Evolutionary conservation across 768 basidiomycete genomes (phyloP).

Genomic region (Kwoniella heveanensis): DNA sequence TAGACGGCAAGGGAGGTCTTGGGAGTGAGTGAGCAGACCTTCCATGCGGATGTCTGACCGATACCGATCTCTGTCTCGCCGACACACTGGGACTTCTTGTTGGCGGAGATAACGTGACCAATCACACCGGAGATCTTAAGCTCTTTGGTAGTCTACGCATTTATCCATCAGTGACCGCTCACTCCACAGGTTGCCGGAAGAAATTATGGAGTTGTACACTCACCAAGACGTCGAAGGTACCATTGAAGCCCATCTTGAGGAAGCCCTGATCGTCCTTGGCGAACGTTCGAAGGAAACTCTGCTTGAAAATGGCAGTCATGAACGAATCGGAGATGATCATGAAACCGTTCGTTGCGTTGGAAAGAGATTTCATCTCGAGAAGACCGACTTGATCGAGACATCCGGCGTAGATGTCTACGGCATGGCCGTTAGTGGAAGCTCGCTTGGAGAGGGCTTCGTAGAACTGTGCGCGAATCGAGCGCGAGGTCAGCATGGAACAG

Average conservation of each 20-base stretch:
- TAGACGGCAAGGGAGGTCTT: constrained; percentile 88
- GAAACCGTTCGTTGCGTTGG: constrained; percentile 94
- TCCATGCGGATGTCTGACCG: constrained; percentile 98
- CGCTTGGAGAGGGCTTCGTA: constrained; percentile 93
- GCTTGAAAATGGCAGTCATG: constrained; percentile 97
- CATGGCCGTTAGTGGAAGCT: constrained; percentile 90
- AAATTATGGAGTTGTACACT: too few relatives aligned
- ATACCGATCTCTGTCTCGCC: constrained; percentile 99
- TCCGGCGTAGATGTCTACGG: constrained; percentile 91
- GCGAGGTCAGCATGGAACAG: constrained; percentile 20
- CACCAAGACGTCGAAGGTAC: constrained; percentile 96
- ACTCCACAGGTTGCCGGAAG: too few relatives aligned
- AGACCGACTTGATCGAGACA: constrained; percentile 97
- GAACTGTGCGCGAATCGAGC: constrained; percentile 64
- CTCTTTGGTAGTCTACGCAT: constrained; percentile 87
- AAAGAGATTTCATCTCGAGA: constrained; percentile 92
- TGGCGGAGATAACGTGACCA: constrained; percentile 94
- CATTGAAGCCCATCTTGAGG: constrained; percentile 97
- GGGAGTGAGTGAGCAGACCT: constrained; percentile 85
- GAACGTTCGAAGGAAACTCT: constrained; percentile 90
- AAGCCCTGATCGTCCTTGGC: constrained; percentile 89
- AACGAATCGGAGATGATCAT: constrained; percentile 97
- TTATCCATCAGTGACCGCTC: background rate
- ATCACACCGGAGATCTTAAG: constrained; percentile 97
- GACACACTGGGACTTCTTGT: constrained; percentile 93